Base-by-base conservation (phyloP, 164 flowering plant genomes). In the Chimonanthus salicifolius region DNA sequence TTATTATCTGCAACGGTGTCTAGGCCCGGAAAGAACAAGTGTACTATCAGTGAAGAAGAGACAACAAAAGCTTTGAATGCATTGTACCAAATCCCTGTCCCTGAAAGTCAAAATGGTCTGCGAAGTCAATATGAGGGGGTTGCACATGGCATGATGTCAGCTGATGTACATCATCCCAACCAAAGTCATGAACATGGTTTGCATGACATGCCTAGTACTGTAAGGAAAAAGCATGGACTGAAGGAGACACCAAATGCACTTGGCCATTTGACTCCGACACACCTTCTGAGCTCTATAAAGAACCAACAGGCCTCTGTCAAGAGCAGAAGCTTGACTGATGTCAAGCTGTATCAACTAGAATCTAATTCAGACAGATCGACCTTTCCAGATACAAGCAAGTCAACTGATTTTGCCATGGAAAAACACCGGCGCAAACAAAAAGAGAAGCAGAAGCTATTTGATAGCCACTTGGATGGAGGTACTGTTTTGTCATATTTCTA, bases 1-100 rank as follows among this genome's bases (percentile, higher is more conserved):
- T 67, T 9, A n/a, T 50, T 18, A 47, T 78, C 64, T 77, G 49
- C 50, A 49, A 50, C 49, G 49, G 64, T 75, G 49, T 80, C 15
- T 74, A 95, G 99, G 90, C 94, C 97, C 82, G 92, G 89, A 72
- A 87, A 87, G 97, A 92, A 94, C 73, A 84, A 83, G 6, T 96
- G 99, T 76, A 81, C 78, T 74, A 2, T 89, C 65, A 85, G 83
- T 62, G 92, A 96, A 78, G 97, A 94, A 62, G 92, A 87, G 78
- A 89, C 97, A 66, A 93, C 89, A 68, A 87, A 80, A 73, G 94
- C 97, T 77, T 46, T 89, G 16, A 47, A 79, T 49, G 85, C 88
- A 70, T 76, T 77, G 69, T 83, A 84, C 82, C 86, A 82, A 68
- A 74, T 76, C 47, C 87, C 86, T 67, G 74, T 65, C 20, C 72